Evolutionary conservation across 768 basidiomycete species (phyloP).

Genomic region (Russula emetica): DNA sequence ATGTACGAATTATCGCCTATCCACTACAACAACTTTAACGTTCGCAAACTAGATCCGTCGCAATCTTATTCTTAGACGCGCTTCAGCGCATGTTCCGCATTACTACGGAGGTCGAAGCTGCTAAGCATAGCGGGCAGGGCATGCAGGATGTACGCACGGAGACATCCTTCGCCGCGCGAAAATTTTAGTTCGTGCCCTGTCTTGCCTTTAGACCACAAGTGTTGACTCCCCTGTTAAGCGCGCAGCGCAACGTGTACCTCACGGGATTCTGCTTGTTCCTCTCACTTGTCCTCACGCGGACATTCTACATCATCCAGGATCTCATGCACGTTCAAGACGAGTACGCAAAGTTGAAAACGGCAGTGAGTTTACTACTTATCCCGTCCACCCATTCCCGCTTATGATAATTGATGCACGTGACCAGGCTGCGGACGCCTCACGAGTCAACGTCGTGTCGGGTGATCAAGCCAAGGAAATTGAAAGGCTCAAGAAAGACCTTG

Average conservation of each 20-base stretch:
- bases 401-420: not conserved
- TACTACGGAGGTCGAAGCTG: constrained; percentile 63
- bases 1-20: constrained; percentile 48
- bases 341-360: constrained; percentile 75
- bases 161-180: constrained; percentile 84
- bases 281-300: constrained; percentile 88
- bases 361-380: constrained; percentile 27
- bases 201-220: constrained; percentile 1
- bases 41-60: constrained; percentile 58
- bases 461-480: constrained; percentile 55
- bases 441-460: constrained; percentile 30
- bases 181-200: constrained; percentile 71
- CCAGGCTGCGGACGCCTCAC: constrained; percentile 38
- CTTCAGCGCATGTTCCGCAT: constrained; percentile 89
- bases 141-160: constrained; percentile 68
- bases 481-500: constrained; percentile 65
- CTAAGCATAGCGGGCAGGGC: constrained; percentile 51
- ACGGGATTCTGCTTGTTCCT: constrained; percentile 95
- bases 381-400: not conserved
- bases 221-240: constrained; percentile 40
- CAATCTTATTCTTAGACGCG: constrained; percentile 84
- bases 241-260: constrained; percentile 88
- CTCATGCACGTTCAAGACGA: constrained; percentile 88
- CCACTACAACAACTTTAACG: not conserved
- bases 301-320: constrained; percentile 88